phyloP scores from a whole-genome alignment of 345 rosid species.

The Syzygium jambos region DNA sequence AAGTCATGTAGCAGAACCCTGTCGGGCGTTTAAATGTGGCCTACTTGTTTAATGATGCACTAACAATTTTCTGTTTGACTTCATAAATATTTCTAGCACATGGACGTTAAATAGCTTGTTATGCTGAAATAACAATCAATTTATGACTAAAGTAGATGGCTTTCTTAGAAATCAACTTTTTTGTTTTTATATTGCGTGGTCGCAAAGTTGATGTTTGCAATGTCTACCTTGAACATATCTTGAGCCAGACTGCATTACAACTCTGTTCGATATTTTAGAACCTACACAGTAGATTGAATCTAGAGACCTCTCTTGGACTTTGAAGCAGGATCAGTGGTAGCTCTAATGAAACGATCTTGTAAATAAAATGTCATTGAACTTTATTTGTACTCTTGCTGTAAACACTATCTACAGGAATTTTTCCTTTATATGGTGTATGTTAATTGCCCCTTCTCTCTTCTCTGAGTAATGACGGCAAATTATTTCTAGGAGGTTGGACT shows the following conservation, averaged over 20 bases:
- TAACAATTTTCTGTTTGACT: neutral
- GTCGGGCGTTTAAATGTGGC: neutral
- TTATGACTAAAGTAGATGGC: neutral
- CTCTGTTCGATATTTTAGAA: neutral
- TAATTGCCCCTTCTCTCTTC: neutral
- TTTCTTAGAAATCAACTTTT: neutral
- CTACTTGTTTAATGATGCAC: neutral
- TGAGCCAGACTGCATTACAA: neutral
- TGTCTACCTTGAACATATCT: neutral
- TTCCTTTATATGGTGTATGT: neutral
- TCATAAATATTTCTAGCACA: neutral
- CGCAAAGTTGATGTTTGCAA: neutral
- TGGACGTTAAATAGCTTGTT: neutral
- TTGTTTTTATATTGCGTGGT: neutral
- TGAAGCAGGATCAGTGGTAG: neutral
- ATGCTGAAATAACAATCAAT: neutral
- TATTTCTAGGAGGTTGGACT: slow-evolving; percentile 40
- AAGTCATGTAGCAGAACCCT: neutral
- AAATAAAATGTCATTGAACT: neutral
- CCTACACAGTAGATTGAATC: neutral
- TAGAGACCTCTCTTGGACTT: neutral
- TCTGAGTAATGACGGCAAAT: slow-evolving; percentile 12
- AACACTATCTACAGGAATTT: neutral
- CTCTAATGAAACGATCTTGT: neutral
- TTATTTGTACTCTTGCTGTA: neutral